Evolutionary conservation across 2,329 filamentous ascomycete genomes (phyloP).

Genomic region (Thelonectria blattea): DNA sequence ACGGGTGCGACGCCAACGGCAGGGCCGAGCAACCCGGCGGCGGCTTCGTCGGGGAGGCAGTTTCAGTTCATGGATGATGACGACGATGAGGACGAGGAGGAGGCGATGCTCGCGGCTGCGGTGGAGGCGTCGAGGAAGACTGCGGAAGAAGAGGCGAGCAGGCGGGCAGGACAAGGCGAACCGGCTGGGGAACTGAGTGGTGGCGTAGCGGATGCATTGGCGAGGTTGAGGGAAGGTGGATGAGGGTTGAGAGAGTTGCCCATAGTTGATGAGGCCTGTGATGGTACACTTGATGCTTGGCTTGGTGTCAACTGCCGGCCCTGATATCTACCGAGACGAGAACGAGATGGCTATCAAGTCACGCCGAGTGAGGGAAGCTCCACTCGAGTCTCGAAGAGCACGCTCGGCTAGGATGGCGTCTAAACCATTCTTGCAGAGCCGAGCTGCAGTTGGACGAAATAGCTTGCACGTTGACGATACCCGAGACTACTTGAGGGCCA

Average conservation of each 20-base stretch:
- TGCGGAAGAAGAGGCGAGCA: constrained; percentile 38
- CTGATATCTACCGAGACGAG: no score
- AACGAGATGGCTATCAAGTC: no score
- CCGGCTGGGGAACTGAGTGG: constrained; percentile 55
- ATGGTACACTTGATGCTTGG: no score
- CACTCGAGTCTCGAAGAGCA: no score
- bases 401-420: no score
- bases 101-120: constrained; percentile 56
- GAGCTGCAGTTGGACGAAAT: no score
- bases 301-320: no score
- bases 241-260: constrained; percentile 18
- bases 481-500: no score
- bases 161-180: constrained; percentile 22
- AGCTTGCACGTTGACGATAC: no score
- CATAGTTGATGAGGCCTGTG: background rate
- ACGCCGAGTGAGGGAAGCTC: no score
- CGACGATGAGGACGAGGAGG: constrained; percentile 53
- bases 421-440: no score
- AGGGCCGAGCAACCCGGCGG: constrained; percentile 12
- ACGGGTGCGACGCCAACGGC: constrained; percentile 11
- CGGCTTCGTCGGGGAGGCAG: constrained; percentile 36
- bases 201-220: constrained; percentile 66
- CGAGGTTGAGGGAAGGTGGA: constrained; percentile 57
- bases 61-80: constrained; percentile 53
- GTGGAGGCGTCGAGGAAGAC: constrained; percentile 54